Evolutionary conservation across 148 eudicot genomes (phyloP).

Genomic region (Fagopyrum tataricum): DNA sequence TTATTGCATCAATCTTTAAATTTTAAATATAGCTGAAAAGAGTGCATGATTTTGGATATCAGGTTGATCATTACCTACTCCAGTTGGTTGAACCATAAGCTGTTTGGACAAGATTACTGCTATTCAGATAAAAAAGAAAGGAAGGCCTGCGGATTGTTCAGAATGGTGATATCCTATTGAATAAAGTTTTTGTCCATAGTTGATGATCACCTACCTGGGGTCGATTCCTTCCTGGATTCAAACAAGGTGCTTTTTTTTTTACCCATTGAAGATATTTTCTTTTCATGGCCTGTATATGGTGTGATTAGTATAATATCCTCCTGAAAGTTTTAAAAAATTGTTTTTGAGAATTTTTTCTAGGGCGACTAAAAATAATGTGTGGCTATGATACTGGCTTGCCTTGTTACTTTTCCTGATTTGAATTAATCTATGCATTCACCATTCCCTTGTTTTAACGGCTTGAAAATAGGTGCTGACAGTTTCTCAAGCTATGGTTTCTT

Average conservation of each 20-base stretch:
- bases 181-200: no score
- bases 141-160: no score
- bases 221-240: neutral
- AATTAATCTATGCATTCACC: neutral
- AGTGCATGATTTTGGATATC: no score
- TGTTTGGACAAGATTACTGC: neutral
- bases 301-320: no score
- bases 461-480: slow-evolving; percentile 78
- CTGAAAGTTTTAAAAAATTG: no score
- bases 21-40: no score
- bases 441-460: neutral
- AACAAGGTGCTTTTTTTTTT: neutral
- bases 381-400: neutral
- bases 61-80: no score
- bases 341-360: no score
- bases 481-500: slow-evolving; percentile 90
- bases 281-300: no score
- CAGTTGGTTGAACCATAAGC: no score
- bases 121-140: no score
- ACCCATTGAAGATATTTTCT: neutral
- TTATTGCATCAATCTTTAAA: neutral
- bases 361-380: neutral
- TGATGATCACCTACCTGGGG: neutral
- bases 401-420: neutral
- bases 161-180: neutral